Evolutionary conservation across 129 eudicot species (phyloP).

Genomic region (Escallonia rubra): DNA sequence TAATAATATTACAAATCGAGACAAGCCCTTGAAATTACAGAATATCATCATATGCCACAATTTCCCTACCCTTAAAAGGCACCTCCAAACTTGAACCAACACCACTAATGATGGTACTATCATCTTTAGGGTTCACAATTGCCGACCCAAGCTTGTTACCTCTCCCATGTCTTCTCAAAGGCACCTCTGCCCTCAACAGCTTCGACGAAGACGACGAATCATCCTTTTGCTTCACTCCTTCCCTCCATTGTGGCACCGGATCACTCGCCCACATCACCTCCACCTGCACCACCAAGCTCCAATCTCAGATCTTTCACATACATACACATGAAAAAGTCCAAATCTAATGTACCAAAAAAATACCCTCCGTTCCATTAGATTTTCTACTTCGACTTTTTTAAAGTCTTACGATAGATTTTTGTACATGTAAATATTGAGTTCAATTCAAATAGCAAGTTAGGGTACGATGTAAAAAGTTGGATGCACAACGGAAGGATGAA

Average conservation of each 20-base stretch:
- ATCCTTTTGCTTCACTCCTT: slow-evolving; percentile 41
- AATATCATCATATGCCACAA: slow-evolving; percentile 91
- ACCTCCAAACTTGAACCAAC: slow-evolving; percentile 20
- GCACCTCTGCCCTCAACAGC: slow-evolving; percentile 69
- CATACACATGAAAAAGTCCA: too few relatives aligned
- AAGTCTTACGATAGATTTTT: too few relatives aligned
- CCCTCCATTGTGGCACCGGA: slow-evolving; percentile 67
- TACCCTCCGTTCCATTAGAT: too few relatives aligned
- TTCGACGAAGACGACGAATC: slow-evolving; percentile 45
- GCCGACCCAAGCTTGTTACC: slow-evolving; percentile 71
- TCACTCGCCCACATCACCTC: slow-evolving; percentile 79
- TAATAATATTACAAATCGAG: slow-evolving; percentile 28
- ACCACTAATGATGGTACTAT: slow-evolving; percentile 4
- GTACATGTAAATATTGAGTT: too few relatives aligned
- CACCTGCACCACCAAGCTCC: slow-evolving; percentile 29
- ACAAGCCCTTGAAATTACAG: slow-evolving; percentile 27
- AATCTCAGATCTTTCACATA: too few relatives aligned
- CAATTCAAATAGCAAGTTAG: too few relatives aligned
- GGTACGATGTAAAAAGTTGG: too few relatives aligned
- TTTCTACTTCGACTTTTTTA: too few relatives aligned
- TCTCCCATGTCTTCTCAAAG: slow-evolving; percentile 85
- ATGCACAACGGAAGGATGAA: too few relatives aligned
- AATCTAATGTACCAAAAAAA: too few relatives aligned
- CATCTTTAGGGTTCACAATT: slow-evolving; percentile 63
- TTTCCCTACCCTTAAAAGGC: slow-evolving; percentile 72